Conservation (phyloP, 306 rosid species). For the Psophocarpus tetragonolobus region DNA sequence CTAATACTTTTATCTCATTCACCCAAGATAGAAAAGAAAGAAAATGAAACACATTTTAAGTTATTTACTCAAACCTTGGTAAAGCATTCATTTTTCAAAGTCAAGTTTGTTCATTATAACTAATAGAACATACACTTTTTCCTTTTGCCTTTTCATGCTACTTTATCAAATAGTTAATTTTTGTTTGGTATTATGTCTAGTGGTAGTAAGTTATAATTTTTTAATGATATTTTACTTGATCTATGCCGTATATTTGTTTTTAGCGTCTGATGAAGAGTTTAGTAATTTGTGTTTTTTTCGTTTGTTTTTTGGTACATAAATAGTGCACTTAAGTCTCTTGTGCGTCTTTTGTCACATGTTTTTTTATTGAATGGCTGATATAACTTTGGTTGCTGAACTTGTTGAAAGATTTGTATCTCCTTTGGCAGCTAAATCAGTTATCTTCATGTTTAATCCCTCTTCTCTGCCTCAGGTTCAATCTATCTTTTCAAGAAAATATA, state of each 20-base stretch:
- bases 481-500: constrained; percentile 61
- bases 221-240: not conserved
- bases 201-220: not conserved
- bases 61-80: not conserved
- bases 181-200: not conserved
- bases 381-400: constrained; percentile 18
- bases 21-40: not conserved
- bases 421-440: constrained; percentile 18
- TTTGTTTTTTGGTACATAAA: not conserved
- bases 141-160: not conserved
- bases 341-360: not conserved
- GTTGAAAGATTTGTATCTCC: constrained; percentile 1
- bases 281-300: not conserved
- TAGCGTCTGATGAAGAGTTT: not conserved
- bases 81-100: not conserved
- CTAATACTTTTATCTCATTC: not conserved
- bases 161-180: not conserved
- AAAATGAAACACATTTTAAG: not conserved
- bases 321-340: constrained; percentile 14
- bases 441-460: not conserved
- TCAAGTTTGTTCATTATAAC: not conserved
- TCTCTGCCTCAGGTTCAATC: constrained; percentile 61
- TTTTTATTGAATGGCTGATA: not conserved
- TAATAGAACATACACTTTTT: constrained; percentile 37
- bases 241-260: not conserved